These are phyloP conservation scores for Raffaelea arxii DNA, from an alignment of 2,329 filamentous ascomycete species.

Conservation along the genomic window DNA sequence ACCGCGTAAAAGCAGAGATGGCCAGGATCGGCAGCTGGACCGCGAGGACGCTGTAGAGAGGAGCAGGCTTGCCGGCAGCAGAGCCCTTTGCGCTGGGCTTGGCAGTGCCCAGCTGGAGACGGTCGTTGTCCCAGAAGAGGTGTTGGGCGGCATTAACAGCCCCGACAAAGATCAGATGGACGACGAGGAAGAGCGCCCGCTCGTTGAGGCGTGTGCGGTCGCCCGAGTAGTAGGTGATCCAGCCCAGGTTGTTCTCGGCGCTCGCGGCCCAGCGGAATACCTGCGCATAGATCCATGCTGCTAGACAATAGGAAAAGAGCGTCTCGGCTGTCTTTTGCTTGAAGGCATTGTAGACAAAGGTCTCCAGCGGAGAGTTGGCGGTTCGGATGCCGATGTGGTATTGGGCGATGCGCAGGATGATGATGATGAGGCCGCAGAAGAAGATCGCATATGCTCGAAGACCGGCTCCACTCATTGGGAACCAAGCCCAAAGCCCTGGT, in stretches of 20 bases:
- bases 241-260: slow-evolving; percentile 51
- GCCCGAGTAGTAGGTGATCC: slow-evolving; percentile 61
- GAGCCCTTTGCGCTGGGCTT: slow-evolving; percentile 12
- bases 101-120: slow-evolving; percentile 39
- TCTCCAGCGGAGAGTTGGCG: slow-evolving; percentile 57
- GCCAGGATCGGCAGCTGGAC: slow-evolving; percentile 30
- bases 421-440: slow-evolving; percentile 63
- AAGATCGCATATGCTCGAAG: slow-evolving; percentile 68
- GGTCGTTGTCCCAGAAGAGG: slow-evolving; percentile 64
- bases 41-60: slow-evolving; percentile 17
- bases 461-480: slow-evolving; percentile 67
- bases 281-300: slow-evolving; percentile 70
- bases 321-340: slow-evolving; percentile 58
- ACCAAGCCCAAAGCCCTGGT: slow-evolving; percentile 75
- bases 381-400: slow-evolving; percentile 68
- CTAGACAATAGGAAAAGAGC: slow-evolving; percentile 64
- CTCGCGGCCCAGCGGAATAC: slow-evolving; percentile 68
- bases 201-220: slow-evolving; percentile 78
- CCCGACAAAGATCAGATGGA: slow-evolving; percentile 59
- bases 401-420: slow-evolving; percentile 77
- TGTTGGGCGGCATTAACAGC: slow-evolving; percentile 61
- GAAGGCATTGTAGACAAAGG: slow-evolving; percentile 47
- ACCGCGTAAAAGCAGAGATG: slow-evolving; percentile 27
- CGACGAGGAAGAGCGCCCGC: slow-evolving; percentile 69
- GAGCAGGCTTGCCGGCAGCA: slow-evolving; percentile 3